These are phyloP conservation scores for Ogataea parapolymorpha DNA, from an alignment of 805 yeast species.

Conservation along the genomic window DNA sequence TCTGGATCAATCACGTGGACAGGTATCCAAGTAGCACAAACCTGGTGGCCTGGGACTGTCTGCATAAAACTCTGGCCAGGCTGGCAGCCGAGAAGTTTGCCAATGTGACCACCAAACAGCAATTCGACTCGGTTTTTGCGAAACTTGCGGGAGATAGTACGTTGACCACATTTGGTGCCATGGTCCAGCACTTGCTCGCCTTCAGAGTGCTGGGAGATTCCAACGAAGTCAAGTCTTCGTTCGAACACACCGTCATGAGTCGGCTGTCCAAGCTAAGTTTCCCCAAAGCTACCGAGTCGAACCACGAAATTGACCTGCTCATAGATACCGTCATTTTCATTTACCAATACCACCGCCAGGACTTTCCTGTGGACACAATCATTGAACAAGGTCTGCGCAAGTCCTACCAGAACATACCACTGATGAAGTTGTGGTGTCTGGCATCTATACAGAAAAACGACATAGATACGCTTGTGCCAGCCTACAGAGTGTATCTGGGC, in stretches of 20 bases:
- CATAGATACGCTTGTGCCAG: slow-evolving; percentile 26
- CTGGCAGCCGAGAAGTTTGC: slow-evolving; percentile 4
- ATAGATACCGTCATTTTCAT: slow-evolving; percentile 27
- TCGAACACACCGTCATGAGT: slow-evolving; percentile 7
- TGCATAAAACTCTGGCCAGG: slow-evolving; percentile 11
- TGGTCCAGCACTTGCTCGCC: slow-evolving; percentile 19
- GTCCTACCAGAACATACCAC: slow-evolving; percentile 45
- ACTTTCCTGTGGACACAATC: slow-evolving; percentile 25
- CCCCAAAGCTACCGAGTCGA: slow-evolving; percentile 43
- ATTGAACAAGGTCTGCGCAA: slow-evolving; percentile 35
- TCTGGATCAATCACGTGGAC: slow-evolving; percentile 11
- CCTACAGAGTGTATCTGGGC: slow-evolving; percentile 40
- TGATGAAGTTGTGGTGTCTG: slow-evolving; percentile 35
- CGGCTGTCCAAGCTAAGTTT: slow-evolving; percentile 33
- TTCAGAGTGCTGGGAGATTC: slow-evolving; percentile 14
- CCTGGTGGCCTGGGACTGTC: slow-evolving; percentile 23
- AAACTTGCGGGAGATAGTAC: slow-evolving; percentile 4
- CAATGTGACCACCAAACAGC: slow-evolving; percentile 5
- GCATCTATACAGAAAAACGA: slow-evolving; percentile 24
- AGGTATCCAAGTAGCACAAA: slow-evolving; percentile 23
- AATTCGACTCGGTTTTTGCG: slow-evolving; percentile 5
- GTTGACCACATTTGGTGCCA: slow-evolving; percentile 4
- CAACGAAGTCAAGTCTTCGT: slow-evolving; percentile 1
- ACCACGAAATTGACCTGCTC: slow-evolving; percentile 31
- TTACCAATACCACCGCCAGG: slow-evolving; percentile 9